Percentiles rank a stretch among this genome's conserved stretches.
Evolutionary conservation across 257 asterid species (phyloP).

Genomic region (Solanum pinnatisectum): DNA sequence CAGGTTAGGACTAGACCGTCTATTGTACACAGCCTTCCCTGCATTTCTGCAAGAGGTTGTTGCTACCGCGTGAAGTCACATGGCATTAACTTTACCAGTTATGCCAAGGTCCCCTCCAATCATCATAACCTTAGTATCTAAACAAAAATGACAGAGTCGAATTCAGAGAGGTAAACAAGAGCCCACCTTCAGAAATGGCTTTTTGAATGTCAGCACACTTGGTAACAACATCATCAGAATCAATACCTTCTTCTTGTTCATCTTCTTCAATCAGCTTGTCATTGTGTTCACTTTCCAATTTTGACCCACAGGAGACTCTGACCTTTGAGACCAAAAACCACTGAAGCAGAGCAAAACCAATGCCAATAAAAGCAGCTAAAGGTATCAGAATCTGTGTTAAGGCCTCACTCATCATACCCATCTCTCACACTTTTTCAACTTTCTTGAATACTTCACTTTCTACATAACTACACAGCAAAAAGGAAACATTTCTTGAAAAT

Average conservation of each 20-base stretch:
- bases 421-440: background rate
- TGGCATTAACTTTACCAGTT: no score
- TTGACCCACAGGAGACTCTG: background rate
- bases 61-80: no score
- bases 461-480: background rate
- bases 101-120: no score
- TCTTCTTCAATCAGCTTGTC: slow-evolving; percentile 21
- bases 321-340: slow-evolving; percentile 18
- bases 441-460: background rate
- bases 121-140: background rate
- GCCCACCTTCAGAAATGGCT: slow-evolving; percentile 19
- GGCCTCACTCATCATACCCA: slow-evolving; percentile 17
- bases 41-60: no score
- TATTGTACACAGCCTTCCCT: no score
- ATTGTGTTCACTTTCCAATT: background rate
- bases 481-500: background rate
- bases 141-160: background rate
- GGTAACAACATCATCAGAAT: slow-evolving; percentile 1
- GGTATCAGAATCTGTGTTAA: slow-evolving; percentile 16
- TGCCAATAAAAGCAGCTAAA: slow-evolving; percentile 9
- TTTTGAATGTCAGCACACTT: slow-evolving; percentile 28
- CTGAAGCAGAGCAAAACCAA: slow-evolving; percentile 17
- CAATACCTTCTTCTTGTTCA: slow-evolving; percentile 18
- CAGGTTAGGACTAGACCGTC: no score
- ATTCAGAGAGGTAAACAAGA: background rate